These are phyloP conservation scores for Spizellomyces sp. DNA, from an alignment of 192 early-diverging fungal species.

Conservation along the genomic window DNA sequence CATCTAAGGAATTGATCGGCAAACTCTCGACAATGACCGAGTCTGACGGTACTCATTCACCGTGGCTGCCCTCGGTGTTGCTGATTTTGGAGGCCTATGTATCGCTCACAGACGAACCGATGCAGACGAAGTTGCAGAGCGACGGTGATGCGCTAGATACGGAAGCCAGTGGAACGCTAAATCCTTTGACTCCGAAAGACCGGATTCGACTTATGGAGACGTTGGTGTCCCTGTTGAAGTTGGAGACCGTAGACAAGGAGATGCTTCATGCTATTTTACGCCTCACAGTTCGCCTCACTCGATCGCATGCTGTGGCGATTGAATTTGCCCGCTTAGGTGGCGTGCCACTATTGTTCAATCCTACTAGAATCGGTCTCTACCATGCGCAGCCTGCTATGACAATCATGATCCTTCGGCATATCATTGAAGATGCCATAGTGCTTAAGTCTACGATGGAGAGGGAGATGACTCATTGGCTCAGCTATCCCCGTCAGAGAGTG, in stretches of 20 bases:
- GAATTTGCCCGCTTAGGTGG: conserved; percentile 73
- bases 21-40: conserved; percentile 13
- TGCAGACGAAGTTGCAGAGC: conserved; percentile 3
- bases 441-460: conserved; percentile 71
- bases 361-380: conserved; percentile 65
- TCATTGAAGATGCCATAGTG: conserved; percentile 72
- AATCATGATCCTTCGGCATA: conserved; percentile 86
- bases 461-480: conserved; percentile 76
- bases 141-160: neutral
- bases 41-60: conserved; percentile 29
- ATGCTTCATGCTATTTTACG: conserved; percentile 71
- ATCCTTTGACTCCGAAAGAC: conserved; percentile 17
- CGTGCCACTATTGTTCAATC: conserved; percentile 64
- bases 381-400: conserved; percentile 78
- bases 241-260: conserved; percentile 46
- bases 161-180: neutral
- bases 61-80: conserved; percentile 61
- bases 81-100: conserved; percentile 69
- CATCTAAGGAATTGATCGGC: conserved; percentile 6
- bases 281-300: conserved; percentile 81
- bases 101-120: conserved; percentile 66
- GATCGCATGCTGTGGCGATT: conserved; percentile 60
- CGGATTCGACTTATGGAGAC: conserved; percentile 29
- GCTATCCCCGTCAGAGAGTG: conserved; percentile 64
- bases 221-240: conserved; percentile 30